Conservation (phyloP, 2,329 filamentous ascomycete genomes). For the Uncinocarpus reesii region DNA sequence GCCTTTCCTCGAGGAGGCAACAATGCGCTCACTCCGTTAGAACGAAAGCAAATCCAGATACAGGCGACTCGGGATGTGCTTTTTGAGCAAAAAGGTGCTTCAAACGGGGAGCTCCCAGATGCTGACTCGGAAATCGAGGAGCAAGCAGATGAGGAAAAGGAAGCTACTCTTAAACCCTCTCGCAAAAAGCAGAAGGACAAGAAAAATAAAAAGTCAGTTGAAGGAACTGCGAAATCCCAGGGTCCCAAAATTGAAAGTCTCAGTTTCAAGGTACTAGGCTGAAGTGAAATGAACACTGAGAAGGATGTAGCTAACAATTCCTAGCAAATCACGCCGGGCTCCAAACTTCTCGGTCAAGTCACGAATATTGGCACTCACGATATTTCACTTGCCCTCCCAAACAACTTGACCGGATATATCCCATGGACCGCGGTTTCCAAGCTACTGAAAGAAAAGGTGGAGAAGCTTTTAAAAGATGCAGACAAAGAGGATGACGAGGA, state of each 20-base stretch:
- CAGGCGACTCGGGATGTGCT: conserved; percentile 86
- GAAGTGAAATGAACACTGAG: background rate
- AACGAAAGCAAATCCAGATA: conserved; percentile 92
- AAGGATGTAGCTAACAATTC: conserved; percentile 26
- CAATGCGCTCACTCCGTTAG: conserved; percentile 79
- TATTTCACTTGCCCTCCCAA: conserved; percentile 73
- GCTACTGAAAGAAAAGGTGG: conserved; percentile 62
- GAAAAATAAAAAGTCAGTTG: conserved; percentile 42
- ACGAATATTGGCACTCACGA: conserved; percentile 69
- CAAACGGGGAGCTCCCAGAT: conserved; percentile 39
- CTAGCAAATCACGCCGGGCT: conserved; percentile 73
- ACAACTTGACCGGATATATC: conserved; percentile 83
- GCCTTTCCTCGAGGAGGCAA: conserved; percentile 88
- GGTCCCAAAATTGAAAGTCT: conserved; percentile 70
- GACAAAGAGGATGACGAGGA: conserved; percentile 44
- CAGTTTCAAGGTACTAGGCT: conserved; percentile 64
- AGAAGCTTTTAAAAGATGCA: conserved; percentile 53
- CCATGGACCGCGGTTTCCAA: conserved; percentile 87
- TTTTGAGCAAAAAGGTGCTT: conserved; percentile 65
- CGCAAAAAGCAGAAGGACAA: conserved; percentile 36
- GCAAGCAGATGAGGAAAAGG: conserved; percentile 31
- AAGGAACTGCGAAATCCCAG: conserved; percentile 40
- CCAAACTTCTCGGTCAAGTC: conserved; percentile 77
- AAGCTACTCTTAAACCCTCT: conserved; percentile 32
- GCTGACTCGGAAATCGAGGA: conserved; percentile 19